Evolutionary conservation across 768 basidiomycete genomes (phyloP), one percentile per base, ranked within the genome.

Genomic region (Lactarius sp.): DNA sequence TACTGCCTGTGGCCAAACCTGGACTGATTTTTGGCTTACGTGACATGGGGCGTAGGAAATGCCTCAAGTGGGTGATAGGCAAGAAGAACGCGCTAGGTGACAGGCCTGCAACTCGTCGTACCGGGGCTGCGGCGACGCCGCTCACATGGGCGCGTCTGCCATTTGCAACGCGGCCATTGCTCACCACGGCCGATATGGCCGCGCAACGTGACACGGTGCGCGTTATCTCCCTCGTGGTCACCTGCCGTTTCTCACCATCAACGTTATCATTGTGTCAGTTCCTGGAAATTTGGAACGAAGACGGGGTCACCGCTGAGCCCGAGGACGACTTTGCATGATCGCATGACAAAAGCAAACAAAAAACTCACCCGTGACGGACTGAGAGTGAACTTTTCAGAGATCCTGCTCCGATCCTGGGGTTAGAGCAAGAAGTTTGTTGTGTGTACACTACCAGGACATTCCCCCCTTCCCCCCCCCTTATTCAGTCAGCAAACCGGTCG

Each of bases 71-170:
- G 71, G 81, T 86, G 4, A 74, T 86, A 5, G 89, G 89, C 20
- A 98, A 98, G 81, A 98, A 98, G 76, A 92, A 85, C 59, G 85
- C 91, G 0, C 73, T 88, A 3, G 95, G 95, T 1, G 96, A 99
- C 73, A 90, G 86, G 70, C 81, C 89, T 14, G 90, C 86, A 5
- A 73, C 77, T 2, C 85, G 83, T 68, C 83, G 84, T 33, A 77
- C 86, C 67, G 83, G 86, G 6, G 75, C 78, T 47, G 80, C 82
- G 67, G 83, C 86, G 2, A 75, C 78, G 46, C 81, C 82, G 6
- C 82, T 93, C 44, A 79, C 82, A 34, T 92, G 92, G 87, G 82
- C 85, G 31, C 81, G 89, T 18, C 74, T 95, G 56, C 85, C 87
- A 3, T 92, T 81, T 67, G 90, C 87, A 0, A 79, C 76, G 14